phyloP scores from a whole-genome alignment of 2,329 filamentous ascomycete genomes.

The Colletotrichum incanum region DNA sequence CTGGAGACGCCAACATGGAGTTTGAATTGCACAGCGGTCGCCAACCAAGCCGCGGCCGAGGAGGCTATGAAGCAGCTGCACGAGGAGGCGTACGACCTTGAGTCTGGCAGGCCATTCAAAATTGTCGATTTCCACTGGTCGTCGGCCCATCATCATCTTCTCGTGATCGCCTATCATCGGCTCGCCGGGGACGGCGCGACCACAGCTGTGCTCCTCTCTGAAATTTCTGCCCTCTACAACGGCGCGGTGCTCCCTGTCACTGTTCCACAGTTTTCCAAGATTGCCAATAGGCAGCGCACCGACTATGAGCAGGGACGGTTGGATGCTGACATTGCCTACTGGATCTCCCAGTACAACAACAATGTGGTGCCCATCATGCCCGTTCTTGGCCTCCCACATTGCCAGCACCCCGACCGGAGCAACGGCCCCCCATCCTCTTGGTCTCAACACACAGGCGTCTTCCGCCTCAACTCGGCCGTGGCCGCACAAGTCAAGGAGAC shows the following conservation, averaged over 20 bases:
- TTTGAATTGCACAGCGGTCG: background rate
- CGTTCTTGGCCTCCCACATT: background rate
- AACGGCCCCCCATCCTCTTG: background rate
- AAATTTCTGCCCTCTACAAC: background rate
- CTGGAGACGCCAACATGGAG: background rate
- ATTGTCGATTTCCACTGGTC: slow-evolving; percentile 19
- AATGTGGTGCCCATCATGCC: background rate
- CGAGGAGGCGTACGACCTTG: slow-evolving; percentile 8
- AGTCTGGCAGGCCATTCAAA: slow-evolving; percentile 12
- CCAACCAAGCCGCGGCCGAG: slow-evolving; percentile 5
- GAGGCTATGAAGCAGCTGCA: slow-evolving; percentile 1
- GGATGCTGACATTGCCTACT: slow-evolving; percentile 15
- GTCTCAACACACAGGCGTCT: slow-evolving; percentile 5
- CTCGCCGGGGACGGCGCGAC: slow-evolving; percentile 25
- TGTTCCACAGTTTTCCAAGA: slow-evolving; percentile 52
- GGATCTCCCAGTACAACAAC: background rate
- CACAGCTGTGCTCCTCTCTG: background rate
- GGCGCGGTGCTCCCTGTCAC: slow-evolving; percentile 15
- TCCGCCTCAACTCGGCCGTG: slow-evolving; percentile 10
- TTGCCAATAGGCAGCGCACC: slow-evolving; percentile 53
- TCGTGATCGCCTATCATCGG: slow-evolving; percentile 21
- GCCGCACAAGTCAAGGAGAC: background rate
- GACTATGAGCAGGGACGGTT: slow-evolving; percentile 36
- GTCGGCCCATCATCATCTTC: background rate
- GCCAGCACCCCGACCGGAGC: background rate